Evolutionary conservation across 306 rosid species (phyloP).

Genomic region (Prunus salicina): DNA sequence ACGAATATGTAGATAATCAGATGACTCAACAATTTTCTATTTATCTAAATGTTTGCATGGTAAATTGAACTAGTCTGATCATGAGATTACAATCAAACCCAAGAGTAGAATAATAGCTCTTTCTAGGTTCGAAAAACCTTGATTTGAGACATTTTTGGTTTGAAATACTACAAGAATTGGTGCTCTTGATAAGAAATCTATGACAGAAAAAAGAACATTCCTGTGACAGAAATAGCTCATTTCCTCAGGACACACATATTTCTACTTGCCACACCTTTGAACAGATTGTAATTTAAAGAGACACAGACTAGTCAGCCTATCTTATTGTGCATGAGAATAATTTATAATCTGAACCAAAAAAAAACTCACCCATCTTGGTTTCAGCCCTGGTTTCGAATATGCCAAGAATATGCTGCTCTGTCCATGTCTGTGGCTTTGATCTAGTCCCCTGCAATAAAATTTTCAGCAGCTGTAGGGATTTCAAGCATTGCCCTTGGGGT

Average conservation of each 20-base stretch:
- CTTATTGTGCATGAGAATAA: neutral
- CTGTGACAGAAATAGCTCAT: neutral
- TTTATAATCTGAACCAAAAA: neutral
- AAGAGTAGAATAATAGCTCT: neutral
- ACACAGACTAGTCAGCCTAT: neutral
- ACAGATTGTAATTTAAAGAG: too few species aligned
- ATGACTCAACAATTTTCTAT: too few species aligned
- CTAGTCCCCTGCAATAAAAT: slow-evolving; percentile 9
- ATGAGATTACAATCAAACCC: too few species aligned
- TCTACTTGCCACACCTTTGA: too few species aligned
- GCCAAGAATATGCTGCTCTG: slow-evolving; percentile 6
- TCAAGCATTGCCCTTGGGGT: slow-evolving; percentile 29
- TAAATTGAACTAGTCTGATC: too few species aligned
- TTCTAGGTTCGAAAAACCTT: neutral
- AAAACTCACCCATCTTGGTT: neutral
- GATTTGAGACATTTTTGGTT: too few species aligned
- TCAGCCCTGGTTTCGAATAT: slow-evolving; percentile 6
- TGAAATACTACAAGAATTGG: neutral
- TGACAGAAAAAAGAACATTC: neutral
- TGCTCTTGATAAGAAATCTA: neutral
- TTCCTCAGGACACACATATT: too few species aligned
- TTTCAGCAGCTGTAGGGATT: slow-evolving; percentile 18
- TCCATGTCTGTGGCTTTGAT: slow-evolving; percentile 5
- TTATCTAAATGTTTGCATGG: too few species aligned
- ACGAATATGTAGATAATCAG: too few species aligned